Conservation (phyloP, 768 basidiomycete genomes). For the Cytidiella melzeri region DNA sequence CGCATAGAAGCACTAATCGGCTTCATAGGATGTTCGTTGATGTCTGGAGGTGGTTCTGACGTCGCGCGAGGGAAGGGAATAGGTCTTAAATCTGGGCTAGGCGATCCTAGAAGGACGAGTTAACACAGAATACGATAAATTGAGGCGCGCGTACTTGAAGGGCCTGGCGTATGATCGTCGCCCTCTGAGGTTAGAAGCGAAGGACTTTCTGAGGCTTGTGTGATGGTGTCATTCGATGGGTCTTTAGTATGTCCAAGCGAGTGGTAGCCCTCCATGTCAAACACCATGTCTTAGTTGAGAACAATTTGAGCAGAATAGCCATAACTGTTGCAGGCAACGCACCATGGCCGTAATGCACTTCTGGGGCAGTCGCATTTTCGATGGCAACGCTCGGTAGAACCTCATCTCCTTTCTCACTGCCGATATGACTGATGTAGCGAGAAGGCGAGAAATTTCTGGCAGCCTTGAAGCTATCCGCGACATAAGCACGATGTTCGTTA, state of each 20-base stretch:
- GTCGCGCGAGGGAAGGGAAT: constrained; percentile 43
- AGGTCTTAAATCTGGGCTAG: constrained; percentile 10
- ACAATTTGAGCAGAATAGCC: too few relatives aligned
- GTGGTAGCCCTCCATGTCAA: constrained; percentile 84
- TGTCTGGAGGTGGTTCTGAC: constrained; percentile 57
- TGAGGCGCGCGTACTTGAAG: constrained; percentile 18
- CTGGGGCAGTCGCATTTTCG: constrained; percentile 27
- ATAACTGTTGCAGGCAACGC: background rate
- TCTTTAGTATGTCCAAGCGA: constrained; percentile 27
- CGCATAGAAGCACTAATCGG: background rate
- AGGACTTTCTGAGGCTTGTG: constrained; percentile 5
- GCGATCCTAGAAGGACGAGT: constrained; percentile 11
- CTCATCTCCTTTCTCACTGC: constrained; percentile 32
- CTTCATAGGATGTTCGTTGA: constrained; percentile 18
- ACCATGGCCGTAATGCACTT: constrained; percentile 54
- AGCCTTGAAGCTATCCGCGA: constrained; percentile 17
- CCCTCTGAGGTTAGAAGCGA: constrained; percentile 8
- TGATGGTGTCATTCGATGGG: constrained; percentile 26
- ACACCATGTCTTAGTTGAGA: constrained; percentile 78
- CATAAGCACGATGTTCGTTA: constrained; percentile 8
- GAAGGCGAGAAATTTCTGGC: constrained; percentile 14
- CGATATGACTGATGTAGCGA: constrained; percentile 19
- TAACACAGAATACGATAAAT: background rate
- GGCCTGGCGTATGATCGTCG: constrained; percentile 19
- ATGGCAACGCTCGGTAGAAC: constrained; percentile 37